Base-by-base conservation (phyloP, 257 asterid genomes). In the Lycium ferocissimum region DNA sequence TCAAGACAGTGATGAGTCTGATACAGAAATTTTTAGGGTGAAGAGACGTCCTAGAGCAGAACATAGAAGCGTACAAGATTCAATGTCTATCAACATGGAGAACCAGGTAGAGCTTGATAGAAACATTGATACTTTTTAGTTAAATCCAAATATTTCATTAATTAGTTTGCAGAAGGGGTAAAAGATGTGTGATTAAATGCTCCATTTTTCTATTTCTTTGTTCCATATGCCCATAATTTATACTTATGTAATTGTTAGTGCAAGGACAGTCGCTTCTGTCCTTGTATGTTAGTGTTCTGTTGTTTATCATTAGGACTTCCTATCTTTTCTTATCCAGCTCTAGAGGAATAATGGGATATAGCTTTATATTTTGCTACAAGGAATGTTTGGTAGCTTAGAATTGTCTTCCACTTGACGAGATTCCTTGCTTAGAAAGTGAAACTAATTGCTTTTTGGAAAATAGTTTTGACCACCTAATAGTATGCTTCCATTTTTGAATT, bases 1-100 rank as follows among this genome's bases (percentile, higher is more conserved):
- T 83, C 94, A 88, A 83, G 95, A 90, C 81, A 90, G 92, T 54
- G 99, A 92, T 10, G 94, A 91, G 80, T 96, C 98, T 84, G 99
- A 96, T 91, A 90, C 95, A 75, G 98, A 94, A 88, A 89, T 92
- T 79, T 96, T 96, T 85, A 87, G 99, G 86, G 99, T 96, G 78
- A 96, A 95, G 90, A 87, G 98, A 69, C 89, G 97, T 59, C 90
- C 97, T 38, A 95, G 91, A 90, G 85, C 90, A 84, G 97, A 91
- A 51, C 90, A 82, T 79, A 91, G 87, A 87, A 89, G 84, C 84
- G 87, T 67, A 67, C 89, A 82, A 9, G 91, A 88, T 88, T 71
- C 90, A 69, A 20, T 53, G 15, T 81, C 92, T 89, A 83, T 75
- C 79, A 90, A 88, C 79, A 83, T 88, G 49, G 94, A 91, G 45